A percentile compares a stretch with the other conserved stretches of the same genome.
Evolutionary conservation across 2,329 filamentous ascomycete genomes (phyloP).

Genomic region (Pseudogymnoascus sp.): DNA sequence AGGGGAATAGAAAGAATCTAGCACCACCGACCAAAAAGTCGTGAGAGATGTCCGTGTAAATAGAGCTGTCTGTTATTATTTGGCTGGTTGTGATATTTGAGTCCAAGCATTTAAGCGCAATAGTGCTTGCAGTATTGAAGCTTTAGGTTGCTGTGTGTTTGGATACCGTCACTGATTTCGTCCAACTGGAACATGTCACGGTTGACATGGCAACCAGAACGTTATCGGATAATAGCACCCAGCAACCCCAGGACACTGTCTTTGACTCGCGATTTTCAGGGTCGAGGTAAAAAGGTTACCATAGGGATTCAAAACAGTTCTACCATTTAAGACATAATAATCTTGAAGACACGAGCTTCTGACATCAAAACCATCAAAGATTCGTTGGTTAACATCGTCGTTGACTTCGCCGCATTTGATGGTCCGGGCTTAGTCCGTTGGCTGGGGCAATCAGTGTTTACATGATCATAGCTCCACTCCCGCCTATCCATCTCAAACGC

Average conservation of each 20-base stretch:
- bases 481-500: slow-evolving; percentile 10
- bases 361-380: not conserved
- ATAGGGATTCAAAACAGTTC: slow-evolving; percentile 5
- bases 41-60: not conserved
- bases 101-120: not conserved
- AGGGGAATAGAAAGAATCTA: not conserved
- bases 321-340: slow-evolving; percentile 11
- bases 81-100: not conserved
- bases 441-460: slow-evolving; percentile 11
- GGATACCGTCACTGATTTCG: not conserved
- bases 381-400: not conserved
- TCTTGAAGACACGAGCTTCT: not conserved
- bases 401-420: not conserved
- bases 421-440: slow-evolving; percentile 8
- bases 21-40: not conserved
- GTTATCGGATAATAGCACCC: slow-evolving; percentile 4
- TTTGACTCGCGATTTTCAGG: not conserved
- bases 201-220: slow-evolving; percentile 4
- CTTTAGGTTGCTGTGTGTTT: slow-evolving; percentile 5
- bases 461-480: slow-evolving; percentile 8
- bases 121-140: slow-evolving; percentile 2
- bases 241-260: slow-evolving; percentile 6
- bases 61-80: not conserved
- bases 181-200: not conserved
- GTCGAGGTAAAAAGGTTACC: not conserved